Evolutionary conservation across 2,329 filamentous ascomycete genomes (phyloP).

Genomic region (Colletotrichum paranaense): DNA sequence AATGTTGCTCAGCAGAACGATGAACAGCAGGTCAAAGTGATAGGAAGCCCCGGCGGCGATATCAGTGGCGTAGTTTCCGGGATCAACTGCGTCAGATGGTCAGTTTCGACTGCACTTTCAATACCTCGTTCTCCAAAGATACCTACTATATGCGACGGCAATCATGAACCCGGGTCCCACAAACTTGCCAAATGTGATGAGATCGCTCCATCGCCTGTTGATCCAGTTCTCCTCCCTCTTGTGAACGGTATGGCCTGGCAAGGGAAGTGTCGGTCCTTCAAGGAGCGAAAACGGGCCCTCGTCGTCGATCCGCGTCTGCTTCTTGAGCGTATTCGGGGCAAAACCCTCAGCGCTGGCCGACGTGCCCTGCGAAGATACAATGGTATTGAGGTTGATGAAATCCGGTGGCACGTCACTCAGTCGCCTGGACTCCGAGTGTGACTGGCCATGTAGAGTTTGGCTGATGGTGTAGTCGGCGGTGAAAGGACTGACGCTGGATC

Average conservation of each 20-base stretch:
- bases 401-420: slow-evolving; percentile 24
- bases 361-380: slow-evolving; percentile 15
- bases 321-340: background rate
- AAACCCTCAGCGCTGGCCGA: slow-evolving; percentile 12
- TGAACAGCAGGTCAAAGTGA: slow-evolving; percentile 73
- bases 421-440: slow-evolving; percentile 6
- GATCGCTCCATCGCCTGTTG: background rate
- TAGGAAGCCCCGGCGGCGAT: slow-evolving; percentile 75
- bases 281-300: background rate
- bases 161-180: slow-evolving; percentile 76
- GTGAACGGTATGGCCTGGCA: background rate
- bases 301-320: background rate
- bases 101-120: background rate
- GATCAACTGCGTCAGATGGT: slow-evolving; percentile 56
- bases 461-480: slow-evolving; percentile 33
- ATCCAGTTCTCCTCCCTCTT: slow-evolving; percentile 3
- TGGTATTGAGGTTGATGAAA: slow-evolving; percentile 11
- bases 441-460: slow-evolving; percentile 27
- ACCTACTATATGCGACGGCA: slow-evolving; percentile 67
- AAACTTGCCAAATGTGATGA: slow-evolving; percentile 44
- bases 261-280: background rate
- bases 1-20: slow-evolving; percentile 75
- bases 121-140: background rate
- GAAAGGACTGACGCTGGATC: slow-evolving; percentile 25
- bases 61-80: slow-evolving; percentile 77